Percentiles rank a stretch among this genome's conserved stretches.
phyloP scores from a whole-genome alignment of 306 rosid genomes.

The Prunus mongolica region DNA sequence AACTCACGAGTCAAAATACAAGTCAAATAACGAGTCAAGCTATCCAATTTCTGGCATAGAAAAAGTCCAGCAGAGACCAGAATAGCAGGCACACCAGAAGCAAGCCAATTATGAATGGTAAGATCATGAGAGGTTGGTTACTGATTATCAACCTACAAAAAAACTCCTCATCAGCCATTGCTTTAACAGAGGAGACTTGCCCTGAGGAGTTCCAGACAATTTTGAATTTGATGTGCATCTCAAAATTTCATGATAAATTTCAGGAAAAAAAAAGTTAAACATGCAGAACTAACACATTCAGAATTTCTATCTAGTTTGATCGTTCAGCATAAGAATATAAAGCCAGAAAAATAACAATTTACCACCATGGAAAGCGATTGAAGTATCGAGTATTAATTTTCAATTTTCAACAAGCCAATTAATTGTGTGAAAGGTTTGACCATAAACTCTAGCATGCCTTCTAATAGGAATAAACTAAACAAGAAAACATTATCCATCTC shows the following conservation, averaged over 20 bases:
- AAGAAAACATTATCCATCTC: neutral
- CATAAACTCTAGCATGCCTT: neutral
- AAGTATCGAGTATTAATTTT: neutral
- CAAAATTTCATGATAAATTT: too few relatives aligned
- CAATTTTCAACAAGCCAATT: neutral
- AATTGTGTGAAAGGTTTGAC: neutral
- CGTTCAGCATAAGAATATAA: neutral
- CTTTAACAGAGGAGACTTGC: neutral
- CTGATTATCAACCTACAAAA: neutral
- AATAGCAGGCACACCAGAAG: neutral
- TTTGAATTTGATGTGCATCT: too few relatives aligned
- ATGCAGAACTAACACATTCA: too few relatives aligned
- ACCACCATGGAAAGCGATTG: neutral
- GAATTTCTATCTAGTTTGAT: too few relatives aligned
- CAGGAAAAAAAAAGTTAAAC: too few relatives aligned
- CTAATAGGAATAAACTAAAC: neutral
- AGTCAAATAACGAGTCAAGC: neutral
- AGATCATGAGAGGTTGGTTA: neutral
- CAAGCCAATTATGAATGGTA: neutral
- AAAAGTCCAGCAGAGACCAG: constrained; percentile 1
- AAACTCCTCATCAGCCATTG: too few relatives aligned
- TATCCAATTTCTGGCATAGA: neutral
- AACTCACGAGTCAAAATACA: constrained; percentile 3
- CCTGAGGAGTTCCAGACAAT: neutral
- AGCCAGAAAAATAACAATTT: constrained; percentile 1